Evolutionary conservation across 2,329 filamentous ascomycete species (phyloP).

Genomic region (Taxawa tesnikishii): DNA sequence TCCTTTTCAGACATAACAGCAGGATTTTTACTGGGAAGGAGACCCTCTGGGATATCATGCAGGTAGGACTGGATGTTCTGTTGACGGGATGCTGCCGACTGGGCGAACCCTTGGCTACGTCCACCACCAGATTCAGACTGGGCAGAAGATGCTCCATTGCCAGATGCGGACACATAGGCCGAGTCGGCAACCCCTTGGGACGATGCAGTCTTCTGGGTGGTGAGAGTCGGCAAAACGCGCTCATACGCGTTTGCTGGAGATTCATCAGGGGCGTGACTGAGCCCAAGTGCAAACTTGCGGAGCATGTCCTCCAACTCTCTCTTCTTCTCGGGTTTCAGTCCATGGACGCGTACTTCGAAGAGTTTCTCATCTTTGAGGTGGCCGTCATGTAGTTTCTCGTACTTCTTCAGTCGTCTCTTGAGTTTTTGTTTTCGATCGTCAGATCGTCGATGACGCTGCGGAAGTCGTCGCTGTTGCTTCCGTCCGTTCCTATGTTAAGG

Average conservation of each 20-base stretch:
- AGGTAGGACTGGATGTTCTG: constrained; percentile 58
- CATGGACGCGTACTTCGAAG: constrained; percentile 73
- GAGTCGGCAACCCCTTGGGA: constrained; percentile 45
- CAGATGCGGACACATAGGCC: constrained; percentile 49
- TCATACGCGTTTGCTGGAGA: constrained; percentile 15
- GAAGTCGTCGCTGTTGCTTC: constrained; percentile 60
- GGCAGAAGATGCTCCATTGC: constrained; percentile 26
- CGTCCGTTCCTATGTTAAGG: constrained; percentile 28
- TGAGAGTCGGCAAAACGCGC: constrained; percentile 33
- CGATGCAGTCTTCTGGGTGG: constrained; percentile 46
- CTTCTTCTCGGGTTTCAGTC: constrained; percentile 59
- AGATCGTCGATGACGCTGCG: constrained; percentile 78
- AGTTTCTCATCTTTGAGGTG: constrained; percentile 63
- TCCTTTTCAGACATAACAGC: constrained; percentile 56
- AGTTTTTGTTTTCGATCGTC: constrained; percentile 74
- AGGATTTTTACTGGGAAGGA: constrained; percentile 48
- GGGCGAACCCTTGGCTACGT: constrained; percentile 5
- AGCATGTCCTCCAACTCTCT: constrained; percentile 63
- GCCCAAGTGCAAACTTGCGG: constrained; percentile 54
- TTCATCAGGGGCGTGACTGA: constrained; percentile 36
- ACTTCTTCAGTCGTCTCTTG: constrained; percentile 59
- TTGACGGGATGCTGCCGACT: constrained; percentile 25
- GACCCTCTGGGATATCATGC: constrained; percentile 57
- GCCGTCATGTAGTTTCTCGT: constrained; percentile 54
- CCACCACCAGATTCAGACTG: constrained; percentile 19